Evolutionary conservation across 305 asterid species (phyloP), one percentile per base, ranked within the genome.

Genomic region (Fraxinus angustifolia): DNA sequence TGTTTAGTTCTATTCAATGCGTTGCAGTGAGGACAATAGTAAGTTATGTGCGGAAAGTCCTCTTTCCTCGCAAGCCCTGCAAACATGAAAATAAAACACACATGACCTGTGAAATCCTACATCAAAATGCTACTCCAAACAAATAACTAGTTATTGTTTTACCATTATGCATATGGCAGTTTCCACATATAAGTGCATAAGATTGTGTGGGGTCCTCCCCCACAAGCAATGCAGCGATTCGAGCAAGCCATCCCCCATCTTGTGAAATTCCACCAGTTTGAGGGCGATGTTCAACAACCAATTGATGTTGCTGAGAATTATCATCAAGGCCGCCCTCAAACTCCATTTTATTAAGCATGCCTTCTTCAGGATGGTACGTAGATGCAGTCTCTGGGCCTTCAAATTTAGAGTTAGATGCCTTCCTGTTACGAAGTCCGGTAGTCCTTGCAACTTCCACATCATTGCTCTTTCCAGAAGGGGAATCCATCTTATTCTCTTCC

Each of bases 121-220:
- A 17, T 56, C 67, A 17, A 56, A 56, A 56, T 56, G 28, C 28
- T 17, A 56, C 67, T 56, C 67, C 67, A 56, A 56, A 56, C 67
- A 79, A 60, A 58, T 65, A 35, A 50, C 68, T 3, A 56, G 28
- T 56, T 17, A 56, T 56, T 56, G 67, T 40, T 40, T 82, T 84
- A 85, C 85, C 89, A 81, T 87, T 88, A 79, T 83, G 92, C 88
- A 85, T 81, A 80, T 77, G 92, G 87, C 98, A 95, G 87, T 92
- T 95, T 83, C 95, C 97, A 83, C 98, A 95, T 77, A 95, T 91
- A 78, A 93, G 97, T 28, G 97, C 98, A 36, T 86, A 95, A 3
- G 98, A 93, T 75, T 93, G 97, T 4, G 95, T 85, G 14, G 97
- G 45, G 40, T 77, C 65, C 48, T 60, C 74, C 34, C 78, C 77